phyloP scores from a whole-genome alignment of 2,329 filamentous ascomycete genomes.

The Phyllosticta capitalensis region DNA sequence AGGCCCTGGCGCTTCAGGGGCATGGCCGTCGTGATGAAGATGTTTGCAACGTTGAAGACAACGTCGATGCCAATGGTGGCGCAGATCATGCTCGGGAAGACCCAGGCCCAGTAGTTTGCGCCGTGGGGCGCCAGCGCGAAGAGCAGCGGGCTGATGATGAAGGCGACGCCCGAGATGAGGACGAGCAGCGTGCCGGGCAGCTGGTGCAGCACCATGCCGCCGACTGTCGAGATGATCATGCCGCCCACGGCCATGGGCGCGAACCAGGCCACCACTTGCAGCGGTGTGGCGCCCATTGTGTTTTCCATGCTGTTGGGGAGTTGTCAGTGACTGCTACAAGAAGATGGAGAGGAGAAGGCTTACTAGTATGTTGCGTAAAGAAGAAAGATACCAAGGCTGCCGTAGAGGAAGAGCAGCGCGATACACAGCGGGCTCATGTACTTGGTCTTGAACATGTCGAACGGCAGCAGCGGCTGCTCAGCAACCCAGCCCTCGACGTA shows the following conservation, averaged over 20 bases:
- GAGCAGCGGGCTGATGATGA: slow-evolving; percentile 48
- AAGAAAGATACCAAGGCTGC: slow-evolving; percentile 57
- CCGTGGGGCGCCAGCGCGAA: slow-evolving; percentile 53
- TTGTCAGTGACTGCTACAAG: neutral
- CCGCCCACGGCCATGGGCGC: slow-evolving; percentile 59
- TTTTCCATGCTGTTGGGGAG: slow-evolving; percentile 43
- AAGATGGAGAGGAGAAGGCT: slow-evolving; percentile 17
- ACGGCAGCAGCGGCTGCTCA: slow-evolving; percentile 55
- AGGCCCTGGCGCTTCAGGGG: slow-evolving; percentile 59
- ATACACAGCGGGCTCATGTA: slow-evolving; percentile 55
- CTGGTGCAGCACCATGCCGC: slow-evolving; percentile 58
- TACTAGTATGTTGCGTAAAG: slow-evolving; percentile 63
- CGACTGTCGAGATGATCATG: slow-evolving; percentile 51
- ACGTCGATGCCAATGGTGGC: slow-evolving; percentile 67
- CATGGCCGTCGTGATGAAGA: slow-evolving; percentile 64
- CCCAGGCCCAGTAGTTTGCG: slow-evolving; percentile 60
- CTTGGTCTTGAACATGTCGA: slow-evolving; percentile 55
- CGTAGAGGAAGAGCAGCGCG: slow-evolving; percentile 57
- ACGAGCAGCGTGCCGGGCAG: slow-evolving; percentile 55
- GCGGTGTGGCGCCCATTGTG: slow-evolving; percentile 48
- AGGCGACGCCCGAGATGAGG: slow-evolving; percentile 51
- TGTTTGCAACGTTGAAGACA: slow-evolving; percentile 63
- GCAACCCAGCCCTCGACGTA: slow-evolving; percentile 63
- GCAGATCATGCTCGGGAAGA: slow-evolving; percentile 62
- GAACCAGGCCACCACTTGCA: slow-evolving; percentile 59